Conservation (phyloP, 2,329 filamentous ascomycete genomes). For the Colletotrichum liriopes region DNA sequence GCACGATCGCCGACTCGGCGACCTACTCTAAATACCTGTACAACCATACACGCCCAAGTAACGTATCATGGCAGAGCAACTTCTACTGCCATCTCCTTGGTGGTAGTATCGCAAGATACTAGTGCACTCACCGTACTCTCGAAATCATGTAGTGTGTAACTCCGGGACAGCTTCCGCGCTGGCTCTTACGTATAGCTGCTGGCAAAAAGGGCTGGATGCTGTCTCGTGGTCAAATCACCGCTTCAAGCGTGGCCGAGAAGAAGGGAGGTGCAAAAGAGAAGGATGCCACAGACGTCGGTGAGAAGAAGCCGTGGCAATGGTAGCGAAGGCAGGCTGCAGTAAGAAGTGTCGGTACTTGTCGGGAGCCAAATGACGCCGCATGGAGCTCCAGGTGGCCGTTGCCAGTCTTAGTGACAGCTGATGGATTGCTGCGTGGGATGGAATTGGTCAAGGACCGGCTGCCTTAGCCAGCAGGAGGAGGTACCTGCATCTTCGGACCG, state of each 20-base stretch:
- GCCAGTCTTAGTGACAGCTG: not conserved
- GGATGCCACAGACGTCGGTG: not conserved
- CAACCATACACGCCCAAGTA: conserved; percentile 9
- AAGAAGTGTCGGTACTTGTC: not conserved
- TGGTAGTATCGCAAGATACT: not conserved
- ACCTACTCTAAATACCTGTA: not conserved
- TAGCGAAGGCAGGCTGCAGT: conserved; percentile 6
- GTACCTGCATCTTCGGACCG: conserved; percentile 29
- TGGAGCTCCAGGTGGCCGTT: conserved; percentile 8
- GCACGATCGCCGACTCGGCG: conserved; percentile 1
- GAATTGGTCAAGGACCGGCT: not conserved
- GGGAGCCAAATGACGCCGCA: not conserved
- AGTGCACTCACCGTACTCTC: not conserved
- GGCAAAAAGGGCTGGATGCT: not conserved
- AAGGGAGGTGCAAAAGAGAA: not conserved
- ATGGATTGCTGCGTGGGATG: not conserved
- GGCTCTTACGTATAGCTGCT: not conserved
- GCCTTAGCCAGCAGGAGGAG: not conserved
- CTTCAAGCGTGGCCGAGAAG: not conserved
- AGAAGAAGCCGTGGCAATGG: not conserved
- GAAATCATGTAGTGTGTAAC: not conserved
- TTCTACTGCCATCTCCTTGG: not conserved
- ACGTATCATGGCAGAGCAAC: conserved; percentile 12
- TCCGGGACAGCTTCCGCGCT: not conserved
- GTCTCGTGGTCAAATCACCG: not conserved